A percentile compares a stretch with the other conserved stretches of the same genome.
phyloP scores from a whole-genome alignment of 2,329 filamentous ascomycete genomes.

The Phaeomoniella chlamydospora region DNA sequence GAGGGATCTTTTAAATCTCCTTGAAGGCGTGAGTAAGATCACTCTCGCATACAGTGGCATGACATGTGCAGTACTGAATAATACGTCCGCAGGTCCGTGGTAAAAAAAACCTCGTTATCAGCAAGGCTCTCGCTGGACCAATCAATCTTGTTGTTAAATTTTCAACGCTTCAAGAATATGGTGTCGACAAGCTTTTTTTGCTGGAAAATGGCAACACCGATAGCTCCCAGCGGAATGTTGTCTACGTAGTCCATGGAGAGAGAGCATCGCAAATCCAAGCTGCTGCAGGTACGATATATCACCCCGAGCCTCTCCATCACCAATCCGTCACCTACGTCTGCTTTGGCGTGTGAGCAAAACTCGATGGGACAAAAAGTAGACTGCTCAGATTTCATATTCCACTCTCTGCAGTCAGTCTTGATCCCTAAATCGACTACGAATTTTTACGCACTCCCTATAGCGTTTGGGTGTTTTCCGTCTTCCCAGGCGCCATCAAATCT shows the following conservation, averaged over 20 bases:
- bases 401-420: slow-evolving; percentile 44
- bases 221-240: slow-evolving; percentile 82
- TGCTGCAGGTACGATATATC: slow-evolving; percentile 82
- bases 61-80: slow-evolving; percentile 3
- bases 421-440: slow-evolving; percentile 32
- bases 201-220: slow-evolving; percentile 93
- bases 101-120: slow-evolving; percentile 96
- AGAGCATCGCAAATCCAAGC: slow-evolving; percentile 68
- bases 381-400: slow-evolving; percentile 35
- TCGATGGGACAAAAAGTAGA: slow-evolving; percentile 44
- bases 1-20: slow-evolving; percentile 75
- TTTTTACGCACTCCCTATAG: slow-evolving; percentile 21
- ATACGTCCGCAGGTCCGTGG: slow-evolving; percentile 60
- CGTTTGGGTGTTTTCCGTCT: slow-evolving; percentile 18
- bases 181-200: slow-evolving; percentile 94
- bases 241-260: slow-evolving; percentile 86
- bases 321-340: slow-evolving; percentile 5
- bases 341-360: too few relatives aligned
- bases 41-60: slow-evolving; percentile 9
- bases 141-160: slow-evolving; percentile 90
- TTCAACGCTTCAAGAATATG: slow-evolving; percentile 88
- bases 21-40: slow-evolving; percentile 76
- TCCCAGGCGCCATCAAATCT: slow-evolving; percentile 38
- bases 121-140: slow-evolving; percentile 77
- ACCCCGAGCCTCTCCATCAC: neutral